A percentile compares a stretch with the other conserved stretches of the same genome.
These are phyloP conservation scores for Endothia cerciana DNA, from an alignment of 2,329 filamentous ascomycete genomes.

Conservation along the genomic window DNA sequence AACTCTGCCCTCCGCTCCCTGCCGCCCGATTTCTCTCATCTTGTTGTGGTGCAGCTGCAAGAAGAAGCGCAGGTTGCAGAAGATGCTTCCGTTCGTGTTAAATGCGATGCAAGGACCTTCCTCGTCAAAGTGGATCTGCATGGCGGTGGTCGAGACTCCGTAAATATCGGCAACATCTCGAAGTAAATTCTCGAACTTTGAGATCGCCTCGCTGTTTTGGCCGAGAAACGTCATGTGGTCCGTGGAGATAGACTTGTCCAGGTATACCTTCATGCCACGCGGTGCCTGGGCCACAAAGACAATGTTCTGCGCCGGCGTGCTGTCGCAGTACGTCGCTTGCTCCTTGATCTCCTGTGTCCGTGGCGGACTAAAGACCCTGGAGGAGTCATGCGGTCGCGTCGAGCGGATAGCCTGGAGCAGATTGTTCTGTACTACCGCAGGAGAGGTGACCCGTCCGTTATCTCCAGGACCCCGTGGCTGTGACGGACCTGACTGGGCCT, in stretches of 20 bases:
- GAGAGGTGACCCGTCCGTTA: slow-evolving; percentile 61
- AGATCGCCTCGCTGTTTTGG: slow-evolving; percentile 64
- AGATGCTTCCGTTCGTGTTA: slow-evolving; percentile 83
- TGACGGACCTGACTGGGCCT: slow-evolving; percentile 19
- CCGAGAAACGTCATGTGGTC: slow-evolving; percentile 62
- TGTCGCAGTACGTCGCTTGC: slow-evolving; percentile 84
- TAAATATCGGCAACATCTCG: slow-evolving; percentile 74
- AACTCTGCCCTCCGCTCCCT: slow-evolving; percentile 46
- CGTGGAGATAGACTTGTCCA: slow-evolving; percentile 58
- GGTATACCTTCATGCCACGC: slow-evolving; percentile 74
- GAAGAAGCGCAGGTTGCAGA: slow-evolving; percentile 93
- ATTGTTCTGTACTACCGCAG: slow-evolving; percentile 67
- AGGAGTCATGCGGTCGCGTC: slow-evolving; percentile 76
- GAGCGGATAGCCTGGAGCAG: slow-evolving; percentile 78
- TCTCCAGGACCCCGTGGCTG: slow-evolving; percentile 37
- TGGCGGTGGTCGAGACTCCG: slow-evolving; percentile 64
- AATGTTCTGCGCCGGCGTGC: slow-evolving; percentile 73
- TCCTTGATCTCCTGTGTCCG: slow-evolving; percentile 76
- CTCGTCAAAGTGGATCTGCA: slow-evolving; percentile 89
- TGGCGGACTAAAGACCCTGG: slow-evolving; percentile 73
- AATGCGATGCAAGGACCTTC: slow-evolving; percentile 85
- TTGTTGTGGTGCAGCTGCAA: slow-evolving; percentile 71
- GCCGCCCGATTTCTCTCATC: slow-evolving; percentile 37
- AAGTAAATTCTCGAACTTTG: slow-evolving; percentile 70
- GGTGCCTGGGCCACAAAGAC: slow-evolving; percentile 70